Evolutionary conservation across 2,329 filamentous ascomycete genomes (phyloP).

Genomic region (Didymella exigua): DNA sequence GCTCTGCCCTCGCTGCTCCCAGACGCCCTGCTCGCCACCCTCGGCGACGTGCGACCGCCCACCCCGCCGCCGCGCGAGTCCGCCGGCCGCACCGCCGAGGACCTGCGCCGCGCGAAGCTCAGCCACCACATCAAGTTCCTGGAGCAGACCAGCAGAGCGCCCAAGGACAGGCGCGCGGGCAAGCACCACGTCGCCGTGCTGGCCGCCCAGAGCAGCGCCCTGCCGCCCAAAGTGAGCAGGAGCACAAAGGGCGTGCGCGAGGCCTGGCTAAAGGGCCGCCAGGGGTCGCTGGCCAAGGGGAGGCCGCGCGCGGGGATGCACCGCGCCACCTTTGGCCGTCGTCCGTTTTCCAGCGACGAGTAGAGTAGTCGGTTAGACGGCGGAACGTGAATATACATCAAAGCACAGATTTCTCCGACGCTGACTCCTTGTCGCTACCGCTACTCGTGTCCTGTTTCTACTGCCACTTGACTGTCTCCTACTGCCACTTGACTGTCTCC

Average conservation of each 20-base stretch:
- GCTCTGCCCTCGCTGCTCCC: conserved; percentile 59
- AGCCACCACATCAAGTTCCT: conserved; percentile 57
- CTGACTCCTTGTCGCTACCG: no score
- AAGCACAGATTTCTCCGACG: no score
- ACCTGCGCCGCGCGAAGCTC: conserved; percentile 52
- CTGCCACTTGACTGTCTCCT: no score
- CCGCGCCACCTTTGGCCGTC: no score
- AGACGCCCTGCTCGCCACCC: conserved; percentile 56
- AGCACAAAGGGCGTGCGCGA: conserved; percentile 46
- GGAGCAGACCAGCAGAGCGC: conserved; percentile 54
- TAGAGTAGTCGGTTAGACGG: no score
- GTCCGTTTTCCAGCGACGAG: no score
- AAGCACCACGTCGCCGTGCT: conserved; percentile 58
- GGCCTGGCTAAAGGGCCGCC: conserved; percentile 51
- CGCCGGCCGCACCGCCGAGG: conserved; percentile 28
- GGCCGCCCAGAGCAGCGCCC: conserved; percentile 48
- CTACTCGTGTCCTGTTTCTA: no score
- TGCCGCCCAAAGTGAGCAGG: conserved; percentile 53
- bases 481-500: no score
- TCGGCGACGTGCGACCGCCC: conserved; percentile 52
- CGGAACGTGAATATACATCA: no score
- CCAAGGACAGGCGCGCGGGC: conserved; percentile 58
- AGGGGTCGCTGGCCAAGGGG: conserved; percentile 36
- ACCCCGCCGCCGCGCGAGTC: conserved; percentile 50
- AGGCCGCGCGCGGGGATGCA: no score